phyloP scores from a whole-genome alignment of 2,329 filamentous ascomycete genomes.

The Trichoderma lentiforme region DNA sequence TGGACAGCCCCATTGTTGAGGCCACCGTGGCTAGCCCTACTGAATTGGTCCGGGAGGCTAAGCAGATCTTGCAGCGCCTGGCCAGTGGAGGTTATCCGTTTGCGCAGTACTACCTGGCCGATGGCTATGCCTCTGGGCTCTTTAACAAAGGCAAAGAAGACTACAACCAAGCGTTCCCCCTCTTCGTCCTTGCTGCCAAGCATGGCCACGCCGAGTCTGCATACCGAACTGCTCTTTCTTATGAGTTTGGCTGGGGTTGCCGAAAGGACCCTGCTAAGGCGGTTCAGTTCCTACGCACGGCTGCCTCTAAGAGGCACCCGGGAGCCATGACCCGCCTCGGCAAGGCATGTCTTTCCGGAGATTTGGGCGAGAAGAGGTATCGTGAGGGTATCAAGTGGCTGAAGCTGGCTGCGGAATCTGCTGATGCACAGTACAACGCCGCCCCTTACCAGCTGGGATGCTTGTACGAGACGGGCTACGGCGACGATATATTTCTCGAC shows the following conservation, averaged over 20 bases:
- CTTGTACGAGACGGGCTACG: slow-evolving; percentile 89
- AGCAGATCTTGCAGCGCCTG: slow-evolving; percentile 81
- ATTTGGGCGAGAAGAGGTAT: slow-evolving; percentile 83
- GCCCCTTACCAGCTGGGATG: slow-evolving; percentile 88
- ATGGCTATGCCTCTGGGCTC: slow-evolving; percentile 89
- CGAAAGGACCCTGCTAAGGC: slow-evolving; percentile 87
- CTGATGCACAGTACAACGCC: slow-evolving; percentile 86
- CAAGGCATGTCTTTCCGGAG: slow-evolving; percentile 82
- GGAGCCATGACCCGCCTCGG: slow-evolving; percentile 92
- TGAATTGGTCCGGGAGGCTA: slow-evolving; percentile 80
- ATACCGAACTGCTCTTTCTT: slow-evolving; percentile 89
- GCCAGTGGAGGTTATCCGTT: slow-evolving; percentile 90
- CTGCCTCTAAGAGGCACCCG: slow-evolving; percentile 90
- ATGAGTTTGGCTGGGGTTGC: slow-evolving; percentile 97
- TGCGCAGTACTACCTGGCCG: slow-evolving; percentile 94
- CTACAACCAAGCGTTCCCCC: slow-evolving; percentile 83
- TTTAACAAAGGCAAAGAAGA: slow-evolving; percentile 95
- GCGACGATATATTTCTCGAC: slow-evolving; percentile 90
- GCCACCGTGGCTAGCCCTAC: slow-evolving; percentile 51
- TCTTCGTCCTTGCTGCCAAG: slow-evolving; percentile 91
- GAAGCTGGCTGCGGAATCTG: slow-evolving; percentile 85
- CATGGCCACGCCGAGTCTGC: slow-evolving; percentile 96
- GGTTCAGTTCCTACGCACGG: slow-evolving; percentile 85
- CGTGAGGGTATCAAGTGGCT: slow-evolving; percentile 94
- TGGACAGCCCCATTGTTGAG: slow-evolving; percentile 46